Base-by-base conservation (phyloP, 805 yeast genomes). In the Cyberlindnera meyerae region DNA sequence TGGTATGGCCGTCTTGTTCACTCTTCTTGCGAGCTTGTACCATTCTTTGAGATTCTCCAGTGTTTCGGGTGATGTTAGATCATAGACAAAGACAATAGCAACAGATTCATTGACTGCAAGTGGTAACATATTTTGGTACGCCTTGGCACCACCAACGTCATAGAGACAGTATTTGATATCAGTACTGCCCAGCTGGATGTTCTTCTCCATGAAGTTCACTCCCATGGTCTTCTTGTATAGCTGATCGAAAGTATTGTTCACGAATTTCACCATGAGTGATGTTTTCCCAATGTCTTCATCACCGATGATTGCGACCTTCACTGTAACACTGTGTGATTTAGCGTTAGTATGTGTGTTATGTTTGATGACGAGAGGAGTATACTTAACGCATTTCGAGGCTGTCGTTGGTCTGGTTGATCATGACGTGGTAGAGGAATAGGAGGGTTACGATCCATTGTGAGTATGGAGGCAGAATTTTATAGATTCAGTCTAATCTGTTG, bases 231-330 rank as follows among this genome's bases (percentile, higher is more conserved):
- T 96, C 33, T 89, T 86, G 56, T 90, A 90, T 43, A 82, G 87
- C 53, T 86, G 93, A 55, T 88, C 95, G 58, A 84, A 90, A 24
- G 84, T 77, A 37, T 94, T 94, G 55, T 90, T 96, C n/a, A 90
- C 96, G 57, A 89, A 90, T 56, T 90, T 88, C 17, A 89, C 96
- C 97, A 90, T 89, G 40, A 90, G 63, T 6, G 97, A 86, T 1
- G 98, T 90, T 55, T 90, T 90, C 5, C 98, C 98, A 6, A 89
- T 88, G 54, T 87, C 94, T 2, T 96, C 94, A 60, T 90, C 97
- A 6, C 98, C 98, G 33, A 90, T 77, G 31, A 90, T 74, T 3
- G 97, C 97, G 14, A 90, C 88, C 52, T 90, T 93, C 32, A 90
- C 63, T 2, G 85, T 77, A 20, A 80, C 83, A 7, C 59, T 54